phyloP scores from a whole-genome alignment of 108 stramenopile species.

The Fistulifera pelliculosa region DNA sequence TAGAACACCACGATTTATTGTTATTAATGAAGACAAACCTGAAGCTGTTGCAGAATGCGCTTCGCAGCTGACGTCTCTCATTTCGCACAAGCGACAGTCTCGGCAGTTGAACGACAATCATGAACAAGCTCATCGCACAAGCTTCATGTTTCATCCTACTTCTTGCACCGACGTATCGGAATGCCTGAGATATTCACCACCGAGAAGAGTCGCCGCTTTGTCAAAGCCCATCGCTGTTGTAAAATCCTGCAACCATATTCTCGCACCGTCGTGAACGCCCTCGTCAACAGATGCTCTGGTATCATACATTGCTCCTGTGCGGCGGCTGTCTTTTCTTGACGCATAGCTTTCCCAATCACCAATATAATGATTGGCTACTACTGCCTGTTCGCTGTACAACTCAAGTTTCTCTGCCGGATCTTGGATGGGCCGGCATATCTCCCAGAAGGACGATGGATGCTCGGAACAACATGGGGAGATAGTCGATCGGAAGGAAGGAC shows the following conservation, averaged over 20 bases:
- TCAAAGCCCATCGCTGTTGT: conserved; percentile 3
- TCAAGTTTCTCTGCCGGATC: neutral
- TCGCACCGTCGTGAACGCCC: conserved; percentile 9
- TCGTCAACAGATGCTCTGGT: conserved; percentile 12
- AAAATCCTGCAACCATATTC: conserved; percentile 17
- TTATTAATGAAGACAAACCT: no score
- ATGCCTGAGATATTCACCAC: conserved; percentile 3
- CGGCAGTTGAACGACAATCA: no score
- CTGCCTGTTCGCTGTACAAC: conserved; percentile 12
- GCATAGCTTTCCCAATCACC: conserved; percentile 29
- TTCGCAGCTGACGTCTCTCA: no score
- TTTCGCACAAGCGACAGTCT: no score
- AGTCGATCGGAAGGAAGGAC: conserved; percentile 31
- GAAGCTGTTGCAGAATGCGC: no score
- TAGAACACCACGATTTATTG: no score
- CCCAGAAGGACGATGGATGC: conserved; percentile 33
- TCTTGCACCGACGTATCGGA: no score
- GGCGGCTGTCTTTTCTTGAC: conserved; percentile 16
- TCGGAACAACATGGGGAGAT: conserved; percentile 17
- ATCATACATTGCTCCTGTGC: conserved; percentile 17
- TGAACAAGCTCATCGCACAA: no score
- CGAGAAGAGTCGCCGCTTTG: conserved; percentile 15
- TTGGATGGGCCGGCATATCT: conserved; percentile 17
- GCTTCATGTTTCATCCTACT: no score
- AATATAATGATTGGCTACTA: conserved; percentile 51